Evolutionary conservation across 257 asterid species (phyloP).

Genomic region (Ligustrum vulgare): DNA sequence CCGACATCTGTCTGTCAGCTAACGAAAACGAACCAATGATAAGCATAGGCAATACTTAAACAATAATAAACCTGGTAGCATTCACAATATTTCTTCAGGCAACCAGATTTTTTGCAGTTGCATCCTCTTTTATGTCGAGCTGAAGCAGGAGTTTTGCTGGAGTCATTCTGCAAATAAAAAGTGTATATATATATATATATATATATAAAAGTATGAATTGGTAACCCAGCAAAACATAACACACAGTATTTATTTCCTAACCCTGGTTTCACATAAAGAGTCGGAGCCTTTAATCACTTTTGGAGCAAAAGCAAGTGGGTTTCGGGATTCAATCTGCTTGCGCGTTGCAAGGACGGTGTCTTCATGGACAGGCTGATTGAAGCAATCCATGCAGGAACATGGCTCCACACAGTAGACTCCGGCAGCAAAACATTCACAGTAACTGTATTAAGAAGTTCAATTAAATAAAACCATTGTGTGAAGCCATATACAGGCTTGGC

Average conservation of each 20-base stretch:
- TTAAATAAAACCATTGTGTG: neutral
- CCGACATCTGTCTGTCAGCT: constrained; percentile 19
- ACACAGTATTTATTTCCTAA: constrained; percentile 17
- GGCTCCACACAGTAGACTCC: constrained; percentile 71
- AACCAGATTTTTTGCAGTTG: constrained; percentile 71
- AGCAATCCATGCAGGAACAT: constrained; percentile 66
- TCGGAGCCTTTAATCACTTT: constrained; percentile 55
- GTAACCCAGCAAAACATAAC: neutral
- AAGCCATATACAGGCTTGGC: neutral
- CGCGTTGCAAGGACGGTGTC: constrained; percentile 67
- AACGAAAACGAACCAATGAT: constrained; percentile 3
- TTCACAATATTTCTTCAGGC: constrained; percentile 69
- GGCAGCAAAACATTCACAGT: constrained; percentile 80
- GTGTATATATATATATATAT: neutral
- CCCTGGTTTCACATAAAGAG: constrained; percentile 36
- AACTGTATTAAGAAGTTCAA: constrained; percentile 32
- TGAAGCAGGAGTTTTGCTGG: constrained; percentile 58
- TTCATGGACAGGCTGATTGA: constrained; percentile 61
- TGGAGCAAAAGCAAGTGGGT: constrained; percentile 75
- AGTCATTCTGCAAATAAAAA: constrained; percentile 40
- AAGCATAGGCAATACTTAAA: neutral
- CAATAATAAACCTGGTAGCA: constrained; percentile 54
- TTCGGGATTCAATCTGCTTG: constrained; percentile 65
- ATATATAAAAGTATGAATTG: neutral
- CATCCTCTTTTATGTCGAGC: constrained; percentile 73